Conservation (phyloP, 805 yeast species). For the Hanseniaspora jakobsenii region DNA sequence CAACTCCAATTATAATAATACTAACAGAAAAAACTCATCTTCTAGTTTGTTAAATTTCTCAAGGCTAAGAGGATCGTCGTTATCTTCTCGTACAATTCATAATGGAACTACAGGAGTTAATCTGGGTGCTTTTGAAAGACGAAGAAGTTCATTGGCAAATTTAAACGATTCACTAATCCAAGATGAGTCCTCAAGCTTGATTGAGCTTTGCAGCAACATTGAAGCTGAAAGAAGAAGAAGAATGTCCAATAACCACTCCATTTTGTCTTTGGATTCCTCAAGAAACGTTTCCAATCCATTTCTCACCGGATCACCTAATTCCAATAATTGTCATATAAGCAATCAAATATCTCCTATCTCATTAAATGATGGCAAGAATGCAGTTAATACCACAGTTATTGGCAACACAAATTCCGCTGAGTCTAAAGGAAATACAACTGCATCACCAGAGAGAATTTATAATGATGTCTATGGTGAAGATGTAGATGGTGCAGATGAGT, state of each 20-base stretch:
- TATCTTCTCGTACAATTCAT: neutral
- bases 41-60: constrained; percentile 11
- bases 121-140: neutral
- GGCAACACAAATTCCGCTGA: neutral
- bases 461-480: neutral
- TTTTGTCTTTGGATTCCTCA: neutral
- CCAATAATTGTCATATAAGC: too few relatives aligned
- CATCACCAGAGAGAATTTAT: too few relatives aligned
- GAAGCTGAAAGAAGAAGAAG: constrained; percentile 15
- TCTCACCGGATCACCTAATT: too few relatives aligned
- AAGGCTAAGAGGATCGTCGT: constrained; percentile 9
- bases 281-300: too few relatives aligned
- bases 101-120: neutral
- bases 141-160: constrained; percentile 8
- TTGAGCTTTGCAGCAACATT: constrained; percentile 10
- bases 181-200: constrained; percentile 10
- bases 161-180: neutral
- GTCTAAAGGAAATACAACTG: too few relatives aligned
- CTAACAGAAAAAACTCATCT: neutral
- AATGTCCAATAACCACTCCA: constrained; percentile 7
- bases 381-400: neutral
- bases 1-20: neutral
- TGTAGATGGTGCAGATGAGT: neutral
- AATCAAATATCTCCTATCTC: too few relatives aligned
- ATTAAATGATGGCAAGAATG: neutral